These are phyloP conservation scores for Euphorbia pulcherrima DNA, from an alignment of 345 rosid genomes.

Conservation along the genomic window DNA sequence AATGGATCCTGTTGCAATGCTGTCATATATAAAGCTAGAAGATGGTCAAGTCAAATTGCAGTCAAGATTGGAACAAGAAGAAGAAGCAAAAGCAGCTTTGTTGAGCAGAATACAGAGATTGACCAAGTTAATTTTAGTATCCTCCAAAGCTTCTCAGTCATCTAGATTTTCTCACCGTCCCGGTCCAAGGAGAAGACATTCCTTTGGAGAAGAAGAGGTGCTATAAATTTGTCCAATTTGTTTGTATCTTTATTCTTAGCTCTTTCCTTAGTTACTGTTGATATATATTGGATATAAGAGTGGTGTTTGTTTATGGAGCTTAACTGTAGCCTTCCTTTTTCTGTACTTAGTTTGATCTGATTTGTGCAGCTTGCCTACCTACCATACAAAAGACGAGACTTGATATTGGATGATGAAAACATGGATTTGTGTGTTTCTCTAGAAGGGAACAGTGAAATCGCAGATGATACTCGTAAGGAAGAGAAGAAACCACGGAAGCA, in stretches of 20 bases:
- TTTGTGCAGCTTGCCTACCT: slow-evolving; percentile 86
- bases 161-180: slow-evolving; percentile 62
- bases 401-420: slow-evolving; percentile 87
- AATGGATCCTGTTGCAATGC: slow-evolving; percentile 8
- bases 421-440: slow-evolving; percentile 68
- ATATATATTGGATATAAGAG: not conserved
- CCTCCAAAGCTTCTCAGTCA: slow-evolving; percentile 77
- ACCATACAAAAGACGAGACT: slow-evolving; percentile 89
- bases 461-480: slow-evolving; percentile 56
- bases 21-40: slow-evolving; percentile 63
- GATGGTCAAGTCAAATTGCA: slow-evolving; percentile 96
- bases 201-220: slow-evolving; percentile 99
- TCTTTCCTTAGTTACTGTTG: slow-evolving; percentile 7
- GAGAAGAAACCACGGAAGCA: slow-evolving; percentile 84
- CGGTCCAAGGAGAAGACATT: slow-evolving; percentile 91
- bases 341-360: slow-evolving; percentile 22
- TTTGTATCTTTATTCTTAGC: slow-evolving; percentile 1
- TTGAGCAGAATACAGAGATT: slow-evolving; percentile 88
- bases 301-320: not conserved
- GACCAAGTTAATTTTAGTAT: slow-evolving; percentile 93
- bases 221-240: slow-evolving; percentile 10
- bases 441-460: slow-evolving; percentile 61
- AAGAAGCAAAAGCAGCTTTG: slow-evolving; percentile 98
- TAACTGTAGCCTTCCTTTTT: not conserved
- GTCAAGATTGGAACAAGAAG: slow-evolving; percentile 94